Conservation (phyloP, 441 rosid species). For the Eruca vesicaria region DNA sequence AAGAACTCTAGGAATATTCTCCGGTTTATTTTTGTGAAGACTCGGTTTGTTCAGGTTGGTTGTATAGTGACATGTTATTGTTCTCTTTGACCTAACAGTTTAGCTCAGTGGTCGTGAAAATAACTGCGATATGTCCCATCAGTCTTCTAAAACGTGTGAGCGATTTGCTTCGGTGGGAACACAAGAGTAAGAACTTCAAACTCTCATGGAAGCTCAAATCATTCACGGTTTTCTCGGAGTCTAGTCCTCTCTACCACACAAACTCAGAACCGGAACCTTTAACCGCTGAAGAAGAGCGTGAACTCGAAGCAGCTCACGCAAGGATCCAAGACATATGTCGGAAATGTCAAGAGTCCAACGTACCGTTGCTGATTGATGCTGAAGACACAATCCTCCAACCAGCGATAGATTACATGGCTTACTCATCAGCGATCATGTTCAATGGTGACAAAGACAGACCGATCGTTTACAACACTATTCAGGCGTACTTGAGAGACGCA, state of each 20-base stretch:
- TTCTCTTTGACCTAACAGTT: slow-evolving; percentile 43
- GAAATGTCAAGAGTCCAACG: slow-evolving; percentile 48
- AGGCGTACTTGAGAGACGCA: slow-evolving; percentile 79
- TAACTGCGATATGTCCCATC: slow-evolving; percentile 71
- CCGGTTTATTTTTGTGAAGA: not conserved
- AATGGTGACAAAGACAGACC: slow-evolving; percentile 51
- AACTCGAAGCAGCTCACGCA: slow-evolving; percentile 48
- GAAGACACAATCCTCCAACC: slow-evolving; percentile 83
- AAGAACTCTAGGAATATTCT: slow-evolving; percentile 25
- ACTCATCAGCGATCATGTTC: slow-evolving; percentile 50
- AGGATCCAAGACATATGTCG: slow-evolving; percentile 57
- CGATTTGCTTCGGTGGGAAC: slow-evolving; percentile 75
- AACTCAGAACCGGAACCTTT: slow-evolving; percentile 54
- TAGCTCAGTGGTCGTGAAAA: slow-evolving; percentile 64
- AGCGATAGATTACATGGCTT: slow-evolving; percentile 78
- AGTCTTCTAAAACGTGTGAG: slow-evolving; percentile 56
- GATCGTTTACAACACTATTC: slow-evolving; percentile 67
- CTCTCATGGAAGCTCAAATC: slow-evolving; percentile 75
- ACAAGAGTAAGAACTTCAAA: slow-evolving; percentile 45
- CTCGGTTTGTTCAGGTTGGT: slow-evolving; percentile 1
- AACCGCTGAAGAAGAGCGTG: slow-evolving; percentile 52
- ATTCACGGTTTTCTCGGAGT: slow-evolving; percentile 63
- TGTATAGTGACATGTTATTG: not conserved
- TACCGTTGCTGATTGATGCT: slow-evolving; percentile 67
- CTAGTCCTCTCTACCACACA: slow-evolving; percentile 75